Base-by-base conservation (phyloP, 2,329 filamentous ascomycete genomes). In the Trichoderma atrobrunneum region DNA sequence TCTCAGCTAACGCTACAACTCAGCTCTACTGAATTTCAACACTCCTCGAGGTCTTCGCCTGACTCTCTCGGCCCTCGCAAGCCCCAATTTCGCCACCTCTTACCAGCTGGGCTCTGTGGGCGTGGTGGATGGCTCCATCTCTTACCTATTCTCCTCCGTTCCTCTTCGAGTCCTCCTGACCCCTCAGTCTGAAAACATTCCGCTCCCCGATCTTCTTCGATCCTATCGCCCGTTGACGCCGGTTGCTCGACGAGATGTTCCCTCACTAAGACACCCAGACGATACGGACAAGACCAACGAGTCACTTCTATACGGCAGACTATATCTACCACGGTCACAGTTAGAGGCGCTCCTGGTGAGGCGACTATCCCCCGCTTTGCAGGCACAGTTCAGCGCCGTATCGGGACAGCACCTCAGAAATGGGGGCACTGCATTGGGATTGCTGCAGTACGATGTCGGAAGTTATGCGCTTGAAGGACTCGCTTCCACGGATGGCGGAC, bases 91-190 rank as follows among this genome's bases (percentile, higher is more conserved):
- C 78, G 95, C 95, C 28, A 97, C 95, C 18, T 95, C 94, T 48
- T 99, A 99, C 82, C 92, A 93, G 56, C 89, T 99, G 59, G 94
- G 94, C 73, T 97, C 92, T 56, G 88, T 97, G 18, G 96, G 95
- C 73, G 87, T 97, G 43, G 95, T 99, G 66, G 95, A 98, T 83
- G 96, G 96, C 80, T 97, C 94, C n/a, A 89, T 99, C 72, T 97
- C 95, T 16, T 99, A 98, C 83, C 89, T 99, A 69, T 98, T 97
- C 85, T 97, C 94, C 63, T 97, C 94, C 3, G 87, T 96, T 10
- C 91, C 94, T 14, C 87, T 98, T 71, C 84, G 86, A 51, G 86
- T 91, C 66, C 84, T 88, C 84, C 74, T 94, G 86, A 81, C 86
- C 12, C 89, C 87, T 12, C 88, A 90, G 81, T 97, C 93, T 76